These are phyloP conservation scores for Xerocomus potaroensis DNA, from an alignment of 768 basidiomycete species.

Conservation along the genomic window DNA sequence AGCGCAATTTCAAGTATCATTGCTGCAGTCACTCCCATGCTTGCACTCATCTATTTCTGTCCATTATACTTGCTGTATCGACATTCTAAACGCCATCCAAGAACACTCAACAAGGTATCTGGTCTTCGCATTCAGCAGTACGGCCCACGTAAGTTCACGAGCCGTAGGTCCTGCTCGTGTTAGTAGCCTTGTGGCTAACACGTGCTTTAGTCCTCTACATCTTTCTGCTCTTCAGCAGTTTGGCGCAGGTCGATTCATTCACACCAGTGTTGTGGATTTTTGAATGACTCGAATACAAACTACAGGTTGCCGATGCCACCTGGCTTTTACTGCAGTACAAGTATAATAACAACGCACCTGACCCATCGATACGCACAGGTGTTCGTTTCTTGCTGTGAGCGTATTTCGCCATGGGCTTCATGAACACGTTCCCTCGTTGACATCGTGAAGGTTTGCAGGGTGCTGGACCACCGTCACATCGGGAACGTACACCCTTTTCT, in stretches of 20 bases:
- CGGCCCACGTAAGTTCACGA: slow-evolving; percentile 43
- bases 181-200: slow-evolving; percentile 18
- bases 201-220: slow-evolving; percentile 42
- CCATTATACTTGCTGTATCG: slow-evolving; percentile 48
- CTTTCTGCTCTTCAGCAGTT: slow-evolving; percentile 45
- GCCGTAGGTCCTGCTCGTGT: not conserved
- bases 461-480: slow-evolving; percentile 59
- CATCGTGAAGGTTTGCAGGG: slow-evolving; percentile 44
- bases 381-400: slow-evolving; percentile 49
- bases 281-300: slow-evolving; percentile 2
- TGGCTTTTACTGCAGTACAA: slow-evolving; percentile 59
- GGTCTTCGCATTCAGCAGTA: slow-evolving; percentile 46
- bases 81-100: slow-evolving; percentile 42
- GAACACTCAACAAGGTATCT: slow-evolving; percentile 47
- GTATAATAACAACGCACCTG: slow-evolving; percentile 50
- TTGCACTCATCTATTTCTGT: slow-evolving; percentile 45
- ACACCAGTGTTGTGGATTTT: not conserved
- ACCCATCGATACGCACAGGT: slow-evolving; percentile 38
- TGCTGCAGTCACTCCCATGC: slow-evolving; percentile 32
- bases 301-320: slow-evolving; percentile 48
- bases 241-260: slow-evolving; percentile 39
- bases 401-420: not conserved
- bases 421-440: slow-evolving; percentile 4
- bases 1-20: slow-evolving; percentile 35
- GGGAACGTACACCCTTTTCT: slow-evolving; percentile 50